Evolutionary conservation across 1,139 yeast species (phyloP).

Genomic region (Protomyces macrosporus): DNA sequence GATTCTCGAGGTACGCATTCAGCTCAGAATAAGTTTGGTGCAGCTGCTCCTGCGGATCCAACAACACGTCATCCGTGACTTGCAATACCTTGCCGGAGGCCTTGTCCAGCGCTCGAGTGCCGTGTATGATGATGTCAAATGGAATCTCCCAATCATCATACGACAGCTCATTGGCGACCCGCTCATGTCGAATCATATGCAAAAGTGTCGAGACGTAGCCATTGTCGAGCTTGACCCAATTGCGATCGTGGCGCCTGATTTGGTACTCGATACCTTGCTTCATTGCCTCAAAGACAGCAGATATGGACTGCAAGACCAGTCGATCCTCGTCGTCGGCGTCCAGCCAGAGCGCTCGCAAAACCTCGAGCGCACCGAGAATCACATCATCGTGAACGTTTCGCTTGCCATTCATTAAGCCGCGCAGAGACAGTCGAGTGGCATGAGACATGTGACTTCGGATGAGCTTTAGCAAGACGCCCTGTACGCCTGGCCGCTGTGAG

Average conservation of each 20-base stretch:
- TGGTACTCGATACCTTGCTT: neutral
- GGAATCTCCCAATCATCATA: constrained; percentile 27
- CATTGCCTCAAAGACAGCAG: constrained; percentile 1
- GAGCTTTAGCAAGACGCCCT: constrained; percentile 42
- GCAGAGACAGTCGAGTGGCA: constrained; percentile 20
- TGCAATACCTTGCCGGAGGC: neutral
- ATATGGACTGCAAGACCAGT: neutral
- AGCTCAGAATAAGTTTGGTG: neutral
- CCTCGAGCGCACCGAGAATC: constrained; percentile 17
- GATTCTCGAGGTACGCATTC: neutral
- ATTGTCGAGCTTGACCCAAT: constrained; percentile 4
- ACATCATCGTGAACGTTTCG: constrained; percentile 21
- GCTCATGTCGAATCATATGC: neutral
- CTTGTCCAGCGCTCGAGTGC: constrained; percentile 10
- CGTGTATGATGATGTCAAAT: constrained; percentile 12
- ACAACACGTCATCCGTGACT: neutral
- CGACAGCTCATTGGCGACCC: neutral
- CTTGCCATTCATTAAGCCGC: constrained; percentile 18
- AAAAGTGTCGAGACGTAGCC: constrained; percentile 5
- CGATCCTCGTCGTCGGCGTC: neutral
- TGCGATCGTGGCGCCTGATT: constrained; percentile 1
- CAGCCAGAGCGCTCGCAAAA: constrained; percentile 1
- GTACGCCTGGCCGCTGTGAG: constrained; percentile 42
- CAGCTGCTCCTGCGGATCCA: neutral
- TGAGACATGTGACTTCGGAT: constrained; percentile 41